Evolutionary conservation across 169 alveolate genomes (phyloP).

Genomic region (Theileria luwenshuni): DNA sequence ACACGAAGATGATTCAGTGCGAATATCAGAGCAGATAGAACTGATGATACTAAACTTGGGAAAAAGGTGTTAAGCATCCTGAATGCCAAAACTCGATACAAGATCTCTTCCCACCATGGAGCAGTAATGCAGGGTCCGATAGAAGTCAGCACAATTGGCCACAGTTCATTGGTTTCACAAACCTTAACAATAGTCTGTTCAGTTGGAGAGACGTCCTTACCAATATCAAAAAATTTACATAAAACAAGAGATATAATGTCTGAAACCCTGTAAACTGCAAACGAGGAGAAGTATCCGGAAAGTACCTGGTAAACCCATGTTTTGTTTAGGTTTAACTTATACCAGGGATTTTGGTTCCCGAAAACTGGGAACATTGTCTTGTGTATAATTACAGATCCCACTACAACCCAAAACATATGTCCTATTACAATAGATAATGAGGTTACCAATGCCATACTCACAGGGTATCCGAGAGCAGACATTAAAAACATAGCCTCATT

Average conservation of each 20-base stretch:
- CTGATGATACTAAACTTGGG: constrained; percentile 35
- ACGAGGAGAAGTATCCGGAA: constrained; percentile 50
- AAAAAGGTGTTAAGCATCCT: constrained; percentile 31
- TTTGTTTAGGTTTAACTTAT: constrained; percentile 24
- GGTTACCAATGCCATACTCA: constrained; percentile 36
- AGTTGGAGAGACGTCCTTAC: neutral
- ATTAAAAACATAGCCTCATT: constrained; percentile 30
- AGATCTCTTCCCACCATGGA: constrained; percentile 75
- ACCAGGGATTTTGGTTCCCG: constrained; percentile 23
- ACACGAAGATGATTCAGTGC: constrained; percentile 67
- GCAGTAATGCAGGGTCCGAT: constrained; percentile 75
- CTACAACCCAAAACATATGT: constrained; percentile 50
- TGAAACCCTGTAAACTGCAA: constrained; percentile 31
- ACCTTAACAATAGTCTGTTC: constrained; percentile 23
- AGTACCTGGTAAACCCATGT: constrained; percentile 51
- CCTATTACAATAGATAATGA: constrained; percentile 36
- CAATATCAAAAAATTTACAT: neutral
- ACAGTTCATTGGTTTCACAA: constrained; percentile 39
- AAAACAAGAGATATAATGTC: constrained; percentile 16
- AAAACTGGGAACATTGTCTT: constrained; percentile 26
- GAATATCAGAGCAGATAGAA: constrained; percentile 54
- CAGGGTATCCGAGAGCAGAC: constrained; percentile 44
- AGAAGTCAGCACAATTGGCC: constrained; percentile 58
- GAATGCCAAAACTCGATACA: constrained; percentile 67
- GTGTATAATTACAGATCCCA: constrained; percentile 40